These are phyloP conservation scores for Aureobasidium leucospermi DNA, from an alignment of 2,329 filamentous ascomycete genomes.

Conservation along the genomic window DNA sequence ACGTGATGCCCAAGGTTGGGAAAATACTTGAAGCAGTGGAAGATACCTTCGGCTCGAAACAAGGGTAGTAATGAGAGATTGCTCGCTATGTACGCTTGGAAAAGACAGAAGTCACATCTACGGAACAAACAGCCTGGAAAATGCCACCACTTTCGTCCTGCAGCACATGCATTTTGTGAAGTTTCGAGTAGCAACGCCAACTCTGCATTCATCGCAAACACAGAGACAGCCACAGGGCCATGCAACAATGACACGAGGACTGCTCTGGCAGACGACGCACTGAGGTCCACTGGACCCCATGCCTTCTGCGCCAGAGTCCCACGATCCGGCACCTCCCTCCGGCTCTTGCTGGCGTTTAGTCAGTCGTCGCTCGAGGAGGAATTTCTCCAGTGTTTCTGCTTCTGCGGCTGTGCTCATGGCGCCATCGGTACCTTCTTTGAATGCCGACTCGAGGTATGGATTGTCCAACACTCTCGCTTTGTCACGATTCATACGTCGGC, in stretches of 20 bases:
- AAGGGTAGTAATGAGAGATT: too few relatives aligned
- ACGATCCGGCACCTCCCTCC: conserved; percentile 35
- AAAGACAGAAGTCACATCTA: neutral
- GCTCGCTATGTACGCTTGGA: too few relatives aligned
- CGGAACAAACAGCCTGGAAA: conserved; percentile 86
- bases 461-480: conserved; percentile 56
- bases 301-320: conserved; percentile 65
- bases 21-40: too few relatives aligned
- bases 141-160: conserved; percentile 77
- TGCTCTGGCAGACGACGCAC: conserved; percentile 87
- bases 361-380: conserved; percentile 49
- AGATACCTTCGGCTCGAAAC: too few relatives aligned
- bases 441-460: conserved; percentile 29
- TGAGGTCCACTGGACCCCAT: conserved; percentile 69
- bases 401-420: conserved; percentile 45
- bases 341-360: conserved; percentile 34
- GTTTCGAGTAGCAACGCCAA: conserved; percentile 92
- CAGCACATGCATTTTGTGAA: conserved; percentile 96
- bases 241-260: conserved; percentile 80
- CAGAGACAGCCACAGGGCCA: conserved; percentile 96
- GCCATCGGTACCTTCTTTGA: conserved; percentile 30
- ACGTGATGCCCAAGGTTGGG: too few relatives aligned
- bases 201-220: conserved; percentile 88
- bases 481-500: conserved; percentile 58
- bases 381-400: conserved; percentile 49